These are phyloP conservation scores for Leishmania aethiopica DNA, from an alignment of 208 protist species.

Conservation along the genomic window DNA sequence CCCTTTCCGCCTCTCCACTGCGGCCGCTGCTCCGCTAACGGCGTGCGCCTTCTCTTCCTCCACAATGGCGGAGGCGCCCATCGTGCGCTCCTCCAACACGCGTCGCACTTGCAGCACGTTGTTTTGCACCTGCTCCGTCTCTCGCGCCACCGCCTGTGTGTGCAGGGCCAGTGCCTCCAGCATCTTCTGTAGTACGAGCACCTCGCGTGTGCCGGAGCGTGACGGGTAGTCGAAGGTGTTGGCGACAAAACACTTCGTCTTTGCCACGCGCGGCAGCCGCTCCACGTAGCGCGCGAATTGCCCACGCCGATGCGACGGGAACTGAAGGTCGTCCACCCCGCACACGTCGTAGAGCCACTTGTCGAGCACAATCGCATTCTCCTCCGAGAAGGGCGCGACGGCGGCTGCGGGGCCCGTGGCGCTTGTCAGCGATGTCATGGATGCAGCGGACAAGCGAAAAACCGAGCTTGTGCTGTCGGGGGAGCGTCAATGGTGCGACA, in stretches of 20 bases:
- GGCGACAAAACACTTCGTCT: constrained; percentile 30
- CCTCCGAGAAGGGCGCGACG: constrained; percentile 35
- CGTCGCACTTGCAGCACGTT: constrained; percentile 31
- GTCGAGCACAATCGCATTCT: constrained; percentile 52
- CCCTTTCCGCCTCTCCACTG: neutral
- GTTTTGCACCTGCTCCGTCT: constrained; percentile 18
- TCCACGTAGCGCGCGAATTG: constrained; percentile 48
- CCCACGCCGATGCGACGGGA: constrained; percentile 51
- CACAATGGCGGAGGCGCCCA: constrained; percentile 32
- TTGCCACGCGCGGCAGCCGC: constrained; percentile 23
- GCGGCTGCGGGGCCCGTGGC: neutral
- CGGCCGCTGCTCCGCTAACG: neutral
- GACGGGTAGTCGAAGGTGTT: constrained; percentile 53
- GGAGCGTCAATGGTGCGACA: neutral
- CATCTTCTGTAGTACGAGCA: constrained; percentile 52
- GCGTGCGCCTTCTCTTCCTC: constrained; percentile 16
- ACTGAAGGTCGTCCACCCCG: constrained; percentile 50
- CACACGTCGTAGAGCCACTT: constrained; percentile 73
- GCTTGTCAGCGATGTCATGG: neutral
- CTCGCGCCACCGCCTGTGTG: constrained; percentile 26
- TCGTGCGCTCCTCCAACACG: constrained; percentile 37
- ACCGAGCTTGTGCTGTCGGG: neutral
- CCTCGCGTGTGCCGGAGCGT: constrained; percentile 58
- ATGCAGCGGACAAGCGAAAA: neutral
- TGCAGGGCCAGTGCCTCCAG: constrained; percentile 29